These are phyloP conservation scores for Tolypocladium guangdongense DNA, from an alignment of 2,329 filamentous ascomycete species.

Conservation along the genomic window DNA sequence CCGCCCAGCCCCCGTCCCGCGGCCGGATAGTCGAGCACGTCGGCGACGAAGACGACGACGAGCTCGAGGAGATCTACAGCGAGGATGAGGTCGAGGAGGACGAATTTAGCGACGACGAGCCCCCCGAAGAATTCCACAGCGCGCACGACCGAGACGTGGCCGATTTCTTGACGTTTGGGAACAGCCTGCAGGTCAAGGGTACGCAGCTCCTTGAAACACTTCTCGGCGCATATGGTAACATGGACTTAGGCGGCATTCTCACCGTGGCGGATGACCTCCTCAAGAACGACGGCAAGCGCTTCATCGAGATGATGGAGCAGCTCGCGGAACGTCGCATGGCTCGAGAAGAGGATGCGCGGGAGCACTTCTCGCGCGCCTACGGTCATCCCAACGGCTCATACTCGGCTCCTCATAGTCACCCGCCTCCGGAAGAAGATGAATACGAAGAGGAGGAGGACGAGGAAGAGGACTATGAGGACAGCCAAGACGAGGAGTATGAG, in stretches of 20 bases:
- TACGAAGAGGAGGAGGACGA: conserved; percentile 58
- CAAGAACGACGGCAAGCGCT: conserved; percentile 98
- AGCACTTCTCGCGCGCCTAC: conserved; percentile 49
- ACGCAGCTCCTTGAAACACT: conserved; percentile 36
- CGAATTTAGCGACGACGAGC: conserved; percentile 56
- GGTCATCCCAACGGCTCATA: conserved; percentile 50
- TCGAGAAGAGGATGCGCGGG: conserved; percentile 74
- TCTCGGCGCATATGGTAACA: conserved; percentile 34
- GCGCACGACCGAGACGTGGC: conserved; percentile 54
- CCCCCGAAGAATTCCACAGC: conserved; percentile 57
- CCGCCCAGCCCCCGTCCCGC: conserved; percentile 58
- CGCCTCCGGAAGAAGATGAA: conserved; percentile 67
- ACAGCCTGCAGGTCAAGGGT: conserved; percentile 89
- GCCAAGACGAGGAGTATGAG: conserved; percentile 56
- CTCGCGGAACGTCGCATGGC: conserved; percentile 95
- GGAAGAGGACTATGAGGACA: conserved; percentile 50
- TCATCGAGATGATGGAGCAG: conserved; percentile 99
- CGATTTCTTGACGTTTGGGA: conserved; percentile 96
- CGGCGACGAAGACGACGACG: conserved; percentile 44
- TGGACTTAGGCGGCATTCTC: conserved; percentile 77
- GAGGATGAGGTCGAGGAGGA: conserved; percentile 46
- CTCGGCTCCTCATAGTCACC: conserved; percentile 55
- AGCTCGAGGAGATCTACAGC: conserved; percentile 37
- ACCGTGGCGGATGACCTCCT: conserved; percentile 96
- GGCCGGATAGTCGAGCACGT: conserved; percentile 63